phyloP scores from a whole-genome alignment of 306 rosid genomes.

The Vigna hirtella region DNA sequence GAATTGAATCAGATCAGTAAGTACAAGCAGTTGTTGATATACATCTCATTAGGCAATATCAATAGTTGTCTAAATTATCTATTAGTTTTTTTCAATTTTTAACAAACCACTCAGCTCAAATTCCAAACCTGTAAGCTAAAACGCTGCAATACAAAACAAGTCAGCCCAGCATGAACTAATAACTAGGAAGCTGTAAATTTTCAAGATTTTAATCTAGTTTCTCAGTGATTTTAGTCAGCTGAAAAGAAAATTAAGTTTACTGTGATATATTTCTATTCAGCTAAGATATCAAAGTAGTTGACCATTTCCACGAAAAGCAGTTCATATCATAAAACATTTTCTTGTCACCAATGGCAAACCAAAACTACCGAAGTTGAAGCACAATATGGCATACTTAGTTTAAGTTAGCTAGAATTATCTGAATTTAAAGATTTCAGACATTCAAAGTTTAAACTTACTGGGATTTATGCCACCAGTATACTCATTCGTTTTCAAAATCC shows the following conservation, averaged over 20 bases:
- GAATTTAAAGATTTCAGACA: slow-evolving; percentile 10
- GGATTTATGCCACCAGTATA: not conserved
- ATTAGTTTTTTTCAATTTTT: slow-evolving; percentile 18
- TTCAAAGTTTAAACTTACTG: not conserved
- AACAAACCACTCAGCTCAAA: slow-evolving; percentile 20
- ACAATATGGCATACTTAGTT: not conserved
- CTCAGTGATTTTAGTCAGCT: not conserved
- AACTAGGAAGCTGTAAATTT: not conserved
- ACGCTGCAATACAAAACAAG: slow-evolving; percentile 21
- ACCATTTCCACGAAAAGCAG: not conserved
- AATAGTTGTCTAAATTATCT: not conserved
- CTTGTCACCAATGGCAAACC: not conserved
- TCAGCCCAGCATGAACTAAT: not conserved
- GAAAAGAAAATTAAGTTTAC: slow-evolving; percentile 4
- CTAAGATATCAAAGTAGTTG: not conserved
- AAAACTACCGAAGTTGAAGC: slow-evolving; percentile 11
- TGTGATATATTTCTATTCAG: not conserved
- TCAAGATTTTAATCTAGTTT: slow-evolving; percentile 11
- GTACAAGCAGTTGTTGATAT: not conserved
- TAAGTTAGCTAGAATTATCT: not conserved
- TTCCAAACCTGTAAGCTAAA: not conserved
- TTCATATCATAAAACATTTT: slow-evolving; percentile 11
- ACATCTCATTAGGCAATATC: not conserved
- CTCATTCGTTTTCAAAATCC: slow-evolving; percentile 8
- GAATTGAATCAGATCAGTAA: slow-evolving; percentile 8